Conservation (phyloP, 352 stramenopile species). For the Phytopythium sindhum region DNA sequence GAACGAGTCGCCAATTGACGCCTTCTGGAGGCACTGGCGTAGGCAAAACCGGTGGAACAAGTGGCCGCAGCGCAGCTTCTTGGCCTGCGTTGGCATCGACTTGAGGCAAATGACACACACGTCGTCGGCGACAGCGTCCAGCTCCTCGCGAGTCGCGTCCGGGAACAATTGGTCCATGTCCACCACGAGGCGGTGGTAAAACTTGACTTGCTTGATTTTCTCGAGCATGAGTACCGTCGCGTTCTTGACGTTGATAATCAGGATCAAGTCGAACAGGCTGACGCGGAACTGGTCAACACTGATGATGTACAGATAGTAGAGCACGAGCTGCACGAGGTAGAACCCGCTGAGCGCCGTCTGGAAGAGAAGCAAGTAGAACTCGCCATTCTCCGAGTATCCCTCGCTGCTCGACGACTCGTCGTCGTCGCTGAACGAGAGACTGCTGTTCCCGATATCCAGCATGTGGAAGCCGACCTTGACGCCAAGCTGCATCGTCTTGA, state of each 20-base stretch:
- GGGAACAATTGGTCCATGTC: conserved; percentile 66
- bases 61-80: conserved; percentile 72
- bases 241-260: conserved; percentile 84
- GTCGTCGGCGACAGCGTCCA: conserved; percentile 60
- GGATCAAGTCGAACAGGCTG: conserved; percentile 73
- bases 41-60: conserved; percentile 74
- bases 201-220: conserved; percentile 61
- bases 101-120: conserved; percentile 82
- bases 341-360: conserved; percentile 56
- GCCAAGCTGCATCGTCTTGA: conserved; percentile 63
- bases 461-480: conserved; percentile 71
- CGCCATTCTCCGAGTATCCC: conserved; percentile 49
- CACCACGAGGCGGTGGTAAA: conserved; percentile 69
- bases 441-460: conserved; percentile 37
- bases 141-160: conserved; percentile 48
- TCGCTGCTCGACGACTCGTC: conserved; percentile 25
- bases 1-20: conserved; percentile 57
- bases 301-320: conserved; percentile 83
- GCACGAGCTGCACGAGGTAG: conserved; percentile 66
- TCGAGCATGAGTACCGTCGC: conserved; percentile 61
- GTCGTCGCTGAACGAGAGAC: conserved; percentile 23
- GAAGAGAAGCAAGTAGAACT: conserved; percentile 61
- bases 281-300: conserved; percentile 77
- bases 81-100: conserved; percentile 58
- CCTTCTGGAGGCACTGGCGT: conserved; percentile 70